Percentiles rank a stretch among this genome's conserved stretches.
Conservation (phyloP, 179 eudicot genomes). For the Nepenthes alata region DNA sequence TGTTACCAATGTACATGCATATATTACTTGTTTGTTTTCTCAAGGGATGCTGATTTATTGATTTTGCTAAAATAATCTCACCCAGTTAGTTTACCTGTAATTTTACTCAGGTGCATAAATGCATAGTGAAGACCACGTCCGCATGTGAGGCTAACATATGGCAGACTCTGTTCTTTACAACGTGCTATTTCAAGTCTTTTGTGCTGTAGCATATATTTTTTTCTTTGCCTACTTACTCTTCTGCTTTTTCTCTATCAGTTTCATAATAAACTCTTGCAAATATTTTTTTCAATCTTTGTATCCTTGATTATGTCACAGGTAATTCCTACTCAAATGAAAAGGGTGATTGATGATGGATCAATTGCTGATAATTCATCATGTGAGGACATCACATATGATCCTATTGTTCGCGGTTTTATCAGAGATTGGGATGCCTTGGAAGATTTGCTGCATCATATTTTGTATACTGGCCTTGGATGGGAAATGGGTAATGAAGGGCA, state of each 20-base stretch:
- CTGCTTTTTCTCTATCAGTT: neutral
- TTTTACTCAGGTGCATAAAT: no score
- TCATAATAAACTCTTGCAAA: neutral
- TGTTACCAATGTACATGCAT: no score
- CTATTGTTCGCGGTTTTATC: slow-evolving; percentile 65
- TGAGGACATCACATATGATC: slow-evolving; percentile 48
- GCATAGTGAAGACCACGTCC: neutral
- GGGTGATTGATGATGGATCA: slow-evolving; percentile 47
- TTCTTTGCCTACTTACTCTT: neutral
- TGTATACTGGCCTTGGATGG: slow-evolving; percentile 72
- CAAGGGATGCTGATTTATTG: no score
- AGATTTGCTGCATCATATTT: slow-evolving; percentile 67
- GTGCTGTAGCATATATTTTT: neutral
- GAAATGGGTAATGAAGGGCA: slow-evolving; percentile 85
- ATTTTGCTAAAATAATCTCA: no score
- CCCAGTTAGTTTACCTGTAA: no score
- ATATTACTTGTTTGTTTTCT: no score
- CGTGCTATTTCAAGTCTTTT: neutral
- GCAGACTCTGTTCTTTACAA: neutral
- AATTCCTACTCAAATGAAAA: slow-evolving; percentile 69
- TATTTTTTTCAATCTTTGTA: neutral
- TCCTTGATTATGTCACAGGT: slow-evolving; percentile 24
- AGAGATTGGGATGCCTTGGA: slow-evolving; percentile 90
- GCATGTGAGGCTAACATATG: neutral
- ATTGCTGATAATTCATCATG: slow-evolving; percentile 18